phyloP scores from a whole-genome alignment of 2,329 filamentous ascomycete species.

The Beauveria sp. region DNA sequence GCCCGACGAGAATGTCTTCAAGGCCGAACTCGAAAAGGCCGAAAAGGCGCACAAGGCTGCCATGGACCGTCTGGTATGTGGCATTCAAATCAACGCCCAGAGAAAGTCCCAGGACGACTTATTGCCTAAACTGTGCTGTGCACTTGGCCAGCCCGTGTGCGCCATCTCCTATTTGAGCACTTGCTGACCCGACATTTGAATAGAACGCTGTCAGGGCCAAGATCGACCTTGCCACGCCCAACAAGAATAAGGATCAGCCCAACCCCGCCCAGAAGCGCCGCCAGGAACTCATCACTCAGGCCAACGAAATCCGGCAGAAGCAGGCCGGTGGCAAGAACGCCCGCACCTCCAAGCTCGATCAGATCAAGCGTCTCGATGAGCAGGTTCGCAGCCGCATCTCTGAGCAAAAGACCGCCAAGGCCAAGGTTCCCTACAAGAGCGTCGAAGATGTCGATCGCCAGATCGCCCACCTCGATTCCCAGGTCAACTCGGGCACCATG shows the following conservation, averaged over 20 bases:
- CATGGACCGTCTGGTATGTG: constrained; percentile 50
- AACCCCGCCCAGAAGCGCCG: constrained; percentile 75
- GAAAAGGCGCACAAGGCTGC: constrained; percentile 80
- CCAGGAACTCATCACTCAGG: constrained; percentile 74
- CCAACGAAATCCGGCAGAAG: constrained; percentile 76
- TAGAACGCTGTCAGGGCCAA: constrained; percentile 85
- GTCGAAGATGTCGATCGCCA: constrained; percentile 80
- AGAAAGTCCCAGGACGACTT: not conserved
- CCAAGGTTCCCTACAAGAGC: constrained; percentile 77
- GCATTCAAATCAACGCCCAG: not conserved
- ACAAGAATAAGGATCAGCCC: constrained; percentile 67
- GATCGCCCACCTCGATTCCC: constrained; percentile 71
- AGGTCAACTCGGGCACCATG: constrained; percentile 85
- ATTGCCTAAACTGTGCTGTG: not conserved
- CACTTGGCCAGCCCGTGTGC: not conserved
- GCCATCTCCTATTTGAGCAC: constrained; percentile 10
- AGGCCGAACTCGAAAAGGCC: constrained; percentile 67
- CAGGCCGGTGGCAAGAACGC: constrained; percentile 83
- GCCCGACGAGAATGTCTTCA: constrained; percentile 81
- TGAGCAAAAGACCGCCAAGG: constrained; percentile 80
- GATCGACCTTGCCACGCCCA: constrained; percentile 73
- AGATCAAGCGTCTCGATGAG: constrained; percentile 87
- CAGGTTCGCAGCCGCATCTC: constrained; percentile 76
- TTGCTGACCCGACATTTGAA: constrained; percentile 10
- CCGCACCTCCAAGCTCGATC: constrained; percentile 70